Percentiles rank a stretch among this genome's conserved stretches.
Evolutionary conservation across 139 green algal species (phyloP).

Genomic region (Marvania coccoides): DNA sequence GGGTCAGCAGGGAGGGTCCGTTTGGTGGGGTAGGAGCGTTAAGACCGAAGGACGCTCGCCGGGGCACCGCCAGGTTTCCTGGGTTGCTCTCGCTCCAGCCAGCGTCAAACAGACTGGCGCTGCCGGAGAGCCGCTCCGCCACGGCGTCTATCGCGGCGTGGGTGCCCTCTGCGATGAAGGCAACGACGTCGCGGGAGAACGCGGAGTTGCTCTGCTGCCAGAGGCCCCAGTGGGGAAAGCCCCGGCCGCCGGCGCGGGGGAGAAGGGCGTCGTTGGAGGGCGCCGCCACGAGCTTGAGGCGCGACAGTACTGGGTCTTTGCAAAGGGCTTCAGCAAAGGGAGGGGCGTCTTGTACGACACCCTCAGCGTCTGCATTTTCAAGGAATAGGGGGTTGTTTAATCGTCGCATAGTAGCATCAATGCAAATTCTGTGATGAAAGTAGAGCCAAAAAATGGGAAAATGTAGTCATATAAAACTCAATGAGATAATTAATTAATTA

Average conservation of each 20-base stretch:
- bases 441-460: too few relatives aligned
- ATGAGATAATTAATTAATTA: too few relatives aligned
- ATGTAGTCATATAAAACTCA: too few relatives aligned
- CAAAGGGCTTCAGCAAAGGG: slow-evolving; percentile 60
- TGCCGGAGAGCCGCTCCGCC: slow-evolving; percentile 27
- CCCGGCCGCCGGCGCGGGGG: slow-evolving; percentile 27
- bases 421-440: too few relatives aligned
- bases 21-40: slow-evolving; percentile 31
- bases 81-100: background rate
- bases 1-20: background rate
- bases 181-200: slow-evolving; percentile 18
- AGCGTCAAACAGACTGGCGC: slow-evolving; percentile 27
- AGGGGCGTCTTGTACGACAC: slow-evolving; percentile 57
- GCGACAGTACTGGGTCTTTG: slow-evolving; percentile 31
- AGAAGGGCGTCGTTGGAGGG: slow-evolving; percentile 32
- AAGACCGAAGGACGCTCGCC: slow-evolving; percentile 44
- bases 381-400: too few relatives aligned
- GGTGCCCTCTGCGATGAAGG: slow-evolving; percentile 14
- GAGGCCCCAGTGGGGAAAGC: slow-evolving; percentile 47
- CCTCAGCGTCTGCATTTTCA: slow-evolving; percentile 40
- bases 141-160: slow-evolving; percentile 1
- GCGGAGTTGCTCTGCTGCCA: slow-evolving; percentile 36
- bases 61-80: slow-evolving; percentile 24
- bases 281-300: slow-evolving; percentile 35
- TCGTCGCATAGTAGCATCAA: too few relatives aligned